These are phyloP conservation scores for Pogostemon cablin DNA, from an alignment of 257 asterid species.

Conservation along the genomic window DNA sequence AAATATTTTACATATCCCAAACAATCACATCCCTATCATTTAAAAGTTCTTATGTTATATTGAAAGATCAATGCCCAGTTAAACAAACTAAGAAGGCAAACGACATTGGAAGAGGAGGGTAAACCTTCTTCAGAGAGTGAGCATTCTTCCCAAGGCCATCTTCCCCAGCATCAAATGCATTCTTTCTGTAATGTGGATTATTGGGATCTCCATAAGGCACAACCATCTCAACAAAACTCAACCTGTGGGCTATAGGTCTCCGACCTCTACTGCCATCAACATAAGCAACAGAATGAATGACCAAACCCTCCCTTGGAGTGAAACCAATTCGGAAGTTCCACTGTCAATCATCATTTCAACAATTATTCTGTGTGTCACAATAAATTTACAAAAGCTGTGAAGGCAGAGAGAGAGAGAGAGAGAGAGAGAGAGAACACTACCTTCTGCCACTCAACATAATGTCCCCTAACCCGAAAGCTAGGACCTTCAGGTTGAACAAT, in stretches of 20 bases:
- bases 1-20: constrained; percentile 78
- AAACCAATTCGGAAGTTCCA: constrained; percentile 93
- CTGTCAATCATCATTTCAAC: constrained; percentile 50
- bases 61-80: constrained; percentile 17
- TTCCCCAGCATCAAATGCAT: constrained; percentile 99
- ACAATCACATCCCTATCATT: constrained; percentile 86
- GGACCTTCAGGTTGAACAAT: constrained; percentile 96
- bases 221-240: constrained; percentile 97
- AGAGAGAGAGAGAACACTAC: constrained; percentile 38
- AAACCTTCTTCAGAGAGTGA: constrained; percentile 88
- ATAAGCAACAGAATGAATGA: constrained; percentile 93
- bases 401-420: constrained; percentile 10
- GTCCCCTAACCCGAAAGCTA: constrained; percentile 78
- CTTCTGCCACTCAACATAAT: constrained; percentile 95
- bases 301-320: constrained; percentile 95
- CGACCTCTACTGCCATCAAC: constrained; percentile 94
- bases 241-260: constrained; percentile 90
- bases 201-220: constrained; percentile 99
- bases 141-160: constrained; percentile 98
- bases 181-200: constrained; percentile 91
- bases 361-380: constrained; percentile 9
- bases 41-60: constrained; percentile 21
- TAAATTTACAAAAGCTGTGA: not conserved
- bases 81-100: constrained; percentile 20
- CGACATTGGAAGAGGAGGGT: constrained; percentile 1